Conservation (phyloP, 768 basidiomycete species). For the Baorangia bicolor region DNA sequence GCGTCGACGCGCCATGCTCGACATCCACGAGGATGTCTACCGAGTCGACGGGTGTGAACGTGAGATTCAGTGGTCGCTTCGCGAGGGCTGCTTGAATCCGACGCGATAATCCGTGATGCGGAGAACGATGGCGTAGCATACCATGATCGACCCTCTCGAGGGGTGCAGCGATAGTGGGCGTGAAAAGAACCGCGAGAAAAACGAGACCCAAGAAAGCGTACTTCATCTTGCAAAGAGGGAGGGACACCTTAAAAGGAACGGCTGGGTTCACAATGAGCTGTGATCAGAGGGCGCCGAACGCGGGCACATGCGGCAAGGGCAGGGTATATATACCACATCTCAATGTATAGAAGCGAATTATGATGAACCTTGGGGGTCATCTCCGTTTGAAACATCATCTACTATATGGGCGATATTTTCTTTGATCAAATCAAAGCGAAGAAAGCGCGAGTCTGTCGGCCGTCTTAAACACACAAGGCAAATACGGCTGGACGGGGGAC, state of each 20-base stretch:
- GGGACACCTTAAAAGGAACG: neutral
- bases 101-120: slow-evolving; percentile 2
- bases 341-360: neutral
- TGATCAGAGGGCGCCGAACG: no score
- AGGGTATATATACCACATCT: neutral
- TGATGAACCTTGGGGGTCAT: neutral
- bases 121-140: neutral
- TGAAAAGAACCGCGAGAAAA: neutral
- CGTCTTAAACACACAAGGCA: neutral
- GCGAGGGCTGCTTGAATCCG: neutral
- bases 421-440: neutral
- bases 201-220: neutral
- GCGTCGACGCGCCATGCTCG: neutral
- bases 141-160: neutral
- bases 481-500: neutral
- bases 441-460: neutral
- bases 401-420: neutral
- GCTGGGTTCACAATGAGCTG: neutral
- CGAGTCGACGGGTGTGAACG: neutral
- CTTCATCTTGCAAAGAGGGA: neutral
- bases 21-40: neutral
- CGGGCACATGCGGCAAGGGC: no score
- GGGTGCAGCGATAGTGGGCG: neutral
- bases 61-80: slow-evolving; percentile 3
- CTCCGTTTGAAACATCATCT: neutral